phyloP scores from a whole-genome alignment of 2,329 filamentous ascomycete species.

The Fusarium lyarnte region DNA sequence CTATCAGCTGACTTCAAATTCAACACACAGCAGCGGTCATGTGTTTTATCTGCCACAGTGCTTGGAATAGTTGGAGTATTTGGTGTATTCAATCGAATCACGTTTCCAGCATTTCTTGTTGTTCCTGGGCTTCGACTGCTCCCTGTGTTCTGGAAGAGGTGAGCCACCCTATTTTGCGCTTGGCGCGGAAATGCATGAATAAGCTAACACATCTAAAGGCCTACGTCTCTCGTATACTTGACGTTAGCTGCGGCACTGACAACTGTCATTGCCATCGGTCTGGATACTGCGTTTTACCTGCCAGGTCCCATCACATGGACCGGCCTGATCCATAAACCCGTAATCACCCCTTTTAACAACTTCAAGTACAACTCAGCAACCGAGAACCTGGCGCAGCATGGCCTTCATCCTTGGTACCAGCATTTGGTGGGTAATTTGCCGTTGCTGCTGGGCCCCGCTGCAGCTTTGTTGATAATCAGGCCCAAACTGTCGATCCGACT shows the following conservation, averaged over 20 bases:
- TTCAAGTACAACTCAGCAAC: constrained; percentile 77
- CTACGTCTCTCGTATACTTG: constrained; percentile 70
- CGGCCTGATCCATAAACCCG: constrained; percentile 70
- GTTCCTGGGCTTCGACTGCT: constrained; percentile 85
- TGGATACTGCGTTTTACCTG: constrained; percentile 88
- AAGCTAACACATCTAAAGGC: constrained; percentile 53
- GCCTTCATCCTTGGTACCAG: constrained; percentile 81
- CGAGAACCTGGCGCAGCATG: constrained; percentile 78
- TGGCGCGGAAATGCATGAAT: constrained; percentile 8
- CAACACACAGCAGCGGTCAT: constrained; percentile 71
- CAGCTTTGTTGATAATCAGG: constrained; percentile 66
- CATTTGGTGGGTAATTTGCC: constrained; percentile 76
- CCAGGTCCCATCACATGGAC: constrained; percentile 70
- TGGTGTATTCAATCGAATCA: constrained; percentile 95
- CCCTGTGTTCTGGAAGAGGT: constrained; percentile 87
- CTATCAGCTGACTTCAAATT: constrained; percentile 40
- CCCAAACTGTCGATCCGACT: constrained; percentile 70
- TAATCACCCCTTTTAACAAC: constrained; percentile 82
- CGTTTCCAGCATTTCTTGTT: constrained; percentile 91
- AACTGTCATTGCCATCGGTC: constrained; percentile 75
- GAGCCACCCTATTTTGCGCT: constrained; percentile 47
- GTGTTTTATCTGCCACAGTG: constrained; percentile 77
- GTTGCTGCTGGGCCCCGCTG: constrained; percentile 76
- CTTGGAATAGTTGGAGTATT: constrained; percentile 85
- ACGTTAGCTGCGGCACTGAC: constrained; percentile 73